Base-by-base conservation (phyloP, 176 grass and related monocot species). In the Cymbopogon citratus region DNA sequence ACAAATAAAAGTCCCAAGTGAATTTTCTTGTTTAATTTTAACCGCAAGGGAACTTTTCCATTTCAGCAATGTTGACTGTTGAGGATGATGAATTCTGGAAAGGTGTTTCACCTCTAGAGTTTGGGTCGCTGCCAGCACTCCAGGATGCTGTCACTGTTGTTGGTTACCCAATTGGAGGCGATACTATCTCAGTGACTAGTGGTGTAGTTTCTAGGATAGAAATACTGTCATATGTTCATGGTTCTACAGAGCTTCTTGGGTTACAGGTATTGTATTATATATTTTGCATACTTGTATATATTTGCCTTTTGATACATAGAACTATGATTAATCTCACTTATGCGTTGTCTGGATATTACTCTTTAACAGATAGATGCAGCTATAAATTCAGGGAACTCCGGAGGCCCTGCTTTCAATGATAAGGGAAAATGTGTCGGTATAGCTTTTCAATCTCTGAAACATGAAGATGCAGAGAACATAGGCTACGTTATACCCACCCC, bases 401-500 rank as follows among this genome's bases (percentile, higher is more conserved):
- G 95, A 7, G 95, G 95, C 0, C 95, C 95, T 82, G 95, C 95
- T 86, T 98, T 98, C 71, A 98, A 91, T 76, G 92, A 98, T 48
- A 89, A 91, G 80, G 95, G 92, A 4, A 78, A 91, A 78, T 98
- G 92, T 10, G 92, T 98, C 13, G 95, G 95, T 68, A 98, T 98
- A 76, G 95, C 95, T 82, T 98, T 98, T 91, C 95, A 98, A 75
- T 98, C 95, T 78, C 92, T 98, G 76, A 98, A 98, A 51, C 95
- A 98, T 46, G 95, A 98, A 86, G 96, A 98, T 98, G 96, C 76
- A 11, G 96, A 98, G 85, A 98, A 95, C 83, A 98, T 98, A 84
- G 92, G 96, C 66, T 98, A 98, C 36, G 92, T 98, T 70, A 98
- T 98, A 77, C 96, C 96, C 56, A 98, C 92, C 49, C 96, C 96